Evolutionary conservation across 495 filamentous ascomycete genomes (phyloP).

Genomic region (Aspergillus conjunctus): DNA sequence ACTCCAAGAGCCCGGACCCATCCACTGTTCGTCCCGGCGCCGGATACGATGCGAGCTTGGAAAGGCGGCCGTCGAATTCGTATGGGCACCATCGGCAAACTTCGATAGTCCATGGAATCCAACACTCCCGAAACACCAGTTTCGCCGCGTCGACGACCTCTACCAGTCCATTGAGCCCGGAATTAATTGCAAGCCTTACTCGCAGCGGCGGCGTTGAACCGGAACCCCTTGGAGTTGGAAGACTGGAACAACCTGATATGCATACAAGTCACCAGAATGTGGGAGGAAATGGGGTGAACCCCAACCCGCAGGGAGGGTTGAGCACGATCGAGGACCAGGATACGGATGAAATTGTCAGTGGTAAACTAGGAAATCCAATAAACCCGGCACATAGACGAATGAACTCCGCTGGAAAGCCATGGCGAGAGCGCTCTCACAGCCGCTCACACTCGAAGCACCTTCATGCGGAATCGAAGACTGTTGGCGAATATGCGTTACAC

Average conservation of each 20-base stretch:
- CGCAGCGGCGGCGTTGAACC: conserved; percentile 33
- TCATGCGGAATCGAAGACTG: conserved; percentile 77
- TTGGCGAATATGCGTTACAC: conserved; percentile 95
- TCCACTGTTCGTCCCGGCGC: conserved; percentile 38
- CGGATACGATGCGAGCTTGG: conserved; percentile 59
- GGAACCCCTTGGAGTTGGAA: conserved; percentile 26
- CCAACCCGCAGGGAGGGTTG: conserved; percentile 34
- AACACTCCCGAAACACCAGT: conserved; percentile 88
- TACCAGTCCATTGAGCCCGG: conserved; percentile 79
- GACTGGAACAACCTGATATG: conserved; percentile 39
- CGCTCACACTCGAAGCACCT: conserved; percentile 82
- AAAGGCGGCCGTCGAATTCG: conserved; percentile 67
- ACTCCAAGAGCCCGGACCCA: conserved; percentile 57
- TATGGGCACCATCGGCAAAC: conserved; percentile 93
- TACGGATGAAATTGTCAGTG: conserved; percentile 27
- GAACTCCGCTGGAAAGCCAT: conserved; percentile 60
- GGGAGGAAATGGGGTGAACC: conserved; percentile 26
- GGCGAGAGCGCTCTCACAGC: conserved; percentile 73
- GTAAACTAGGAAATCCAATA: conserved; percentile 22
- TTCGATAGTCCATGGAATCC: conserved; percentile 91
- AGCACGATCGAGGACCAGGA: conserved; percentile 49
- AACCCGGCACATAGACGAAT: conserved; percentile 39
- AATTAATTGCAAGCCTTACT: conserved; percentile 73
- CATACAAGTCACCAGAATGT: conserved; percentile 31
- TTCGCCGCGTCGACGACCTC: conserved; percentile 62